phyloP scores from a whole-genome alignment of 192 early-diverging fungal genomes.

The Umbelopsis isabellina region DNA sequence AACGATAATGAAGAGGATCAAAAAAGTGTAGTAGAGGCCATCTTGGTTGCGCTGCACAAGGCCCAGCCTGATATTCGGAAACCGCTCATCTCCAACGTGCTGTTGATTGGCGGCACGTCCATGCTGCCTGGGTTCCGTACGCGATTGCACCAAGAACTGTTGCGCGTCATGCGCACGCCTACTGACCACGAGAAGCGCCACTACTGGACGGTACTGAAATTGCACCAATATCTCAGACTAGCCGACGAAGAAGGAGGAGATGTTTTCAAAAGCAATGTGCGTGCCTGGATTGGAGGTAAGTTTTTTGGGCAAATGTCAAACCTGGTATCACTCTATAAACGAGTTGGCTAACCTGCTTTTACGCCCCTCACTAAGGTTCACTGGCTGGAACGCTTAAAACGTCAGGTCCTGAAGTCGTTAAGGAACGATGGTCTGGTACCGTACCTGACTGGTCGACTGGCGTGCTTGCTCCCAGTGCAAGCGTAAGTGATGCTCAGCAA shows the following conservation, averaged over 20 bases:
- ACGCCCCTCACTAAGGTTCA: too few relatives aligned
- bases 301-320: too few relatives aligned
- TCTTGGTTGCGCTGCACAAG: conserved; percentile 59
- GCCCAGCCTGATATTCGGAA: conserved; percentile 75
- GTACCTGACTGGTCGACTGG: conserved; percentile 70
- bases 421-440: conserved; percentile 67
- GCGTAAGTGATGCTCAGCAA: neutral
- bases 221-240: conserved; percentile 57
- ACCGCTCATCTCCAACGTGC: conserved; percentile 61
- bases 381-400: conserved; percentile 77
- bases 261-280: conserved; percentile 70
- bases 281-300: conserved; percentile 78
- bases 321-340: too few relatives aligned
- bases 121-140: conserved; percentile 73
- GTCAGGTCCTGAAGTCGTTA: conserved; percentile 64
- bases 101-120: conserved; percentile 79
- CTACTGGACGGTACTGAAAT: conserved; percentile 51
- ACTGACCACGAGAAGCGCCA: conserved; percentile 36
- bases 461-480: neutral
- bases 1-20: conserved; percentile 56
- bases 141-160: conserved; percentile 66
- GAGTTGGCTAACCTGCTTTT: too few relatives aligned
- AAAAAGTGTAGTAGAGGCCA: conserved; percentile 57
- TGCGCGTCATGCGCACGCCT: conserved; percentile 48
- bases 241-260: conserved; percentile 54